Evolutionary conservation across 202 grass and related monocot species (phyloP).

Genomic region (Setaria viridis): DNA sequence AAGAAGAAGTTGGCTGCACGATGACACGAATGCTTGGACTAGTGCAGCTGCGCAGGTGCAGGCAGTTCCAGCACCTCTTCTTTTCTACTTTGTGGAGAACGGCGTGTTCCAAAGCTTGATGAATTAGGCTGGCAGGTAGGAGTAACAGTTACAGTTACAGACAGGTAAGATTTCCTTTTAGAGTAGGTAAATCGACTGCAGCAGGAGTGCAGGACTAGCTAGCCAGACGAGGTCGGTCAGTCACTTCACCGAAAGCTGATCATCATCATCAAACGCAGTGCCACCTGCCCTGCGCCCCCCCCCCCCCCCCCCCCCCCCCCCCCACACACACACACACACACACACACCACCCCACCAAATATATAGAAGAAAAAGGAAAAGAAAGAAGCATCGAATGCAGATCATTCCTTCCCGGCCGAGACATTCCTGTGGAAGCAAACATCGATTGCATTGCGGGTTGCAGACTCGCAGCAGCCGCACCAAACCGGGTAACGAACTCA

Average conservation of each 20-base stretch:
- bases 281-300: too few relatives aligned
- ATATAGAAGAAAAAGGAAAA: neutral
- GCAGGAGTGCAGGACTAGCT: neutral
- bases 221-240: neutral
- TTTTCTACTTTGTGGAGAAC: neutral
- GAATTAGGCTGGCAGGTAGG: constrained; percentile 17
- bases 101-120: neutral
- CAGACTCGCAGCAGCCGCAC: neutral
- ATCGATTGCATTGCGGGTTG: constrained; percentile 5
- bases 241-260: constrained; percentile 37
- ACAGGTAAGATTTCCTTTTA: neutral
- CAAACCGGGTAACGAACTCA: neutral
- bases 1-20: neutral
- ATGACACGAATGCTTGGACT: constrained; percentile 33
- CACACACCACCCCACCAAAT: too few relatives aligned
- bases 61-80: too few relatives aligned
- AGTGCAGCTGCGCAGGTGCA: neutral
- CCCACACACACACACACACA: too few relatives aligned
- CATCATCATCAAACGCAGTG: neutral
- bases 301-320: too few relatives aligned
- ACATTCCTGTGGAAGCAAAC: constrained; percentile 42
- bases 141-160: too few relatives aligned
- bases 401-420: neutral
- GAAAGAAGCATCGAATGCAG: neutral
- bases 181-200: neutral